Base-by-base conservation (phyloP, 1,284 basidiomycete genomes). In the Fistulina hepatica region DNA sequence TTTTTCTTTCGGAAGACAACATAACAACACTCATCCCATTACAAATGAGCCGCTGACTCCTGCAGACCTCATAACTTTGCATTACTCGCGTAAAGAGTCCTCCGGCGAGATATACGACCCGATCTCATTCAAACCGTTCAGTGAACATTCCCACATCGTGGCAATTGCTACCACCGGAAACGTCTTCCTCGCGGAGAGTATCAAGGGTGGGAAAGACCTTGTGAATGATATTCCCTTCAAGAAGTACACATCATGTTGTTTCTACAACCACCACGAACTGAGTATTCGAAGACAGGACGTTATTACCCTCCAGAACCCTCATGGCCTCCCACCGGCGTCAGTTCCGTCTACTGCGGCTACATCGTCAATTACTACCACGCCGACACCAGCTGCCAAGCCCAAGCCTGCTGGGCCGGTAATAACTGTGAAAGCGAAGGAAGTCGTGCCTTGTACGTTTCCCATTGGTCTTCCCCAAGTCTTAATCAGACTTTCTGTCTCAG, bases 61-160 rank as follows among this genome's bases (percentile, higher is more conserved):
- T 0, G 69, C 76, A 3, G 81, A 93, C 44, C 73, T 99, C 33
- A 81, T 97, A 46, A 79, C 80, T 39, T 73, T 99, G 34, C 79
- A 95, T 56, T 97, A 97, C 53, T 79, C 79, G 34, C 71, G 77
- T 40, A 83, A 82, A 52, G 67, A 69, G 50, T 61, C 81, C 2
- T 76, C 85, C 25, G 82, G 82, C 24, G 81, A 89, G 54, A 74
- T 85, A 13, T 81, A 91, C 54, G 90, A 94, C 55, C 90, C 90
- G 1, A 90, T 94, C 34, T 88, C 86, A 2, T 93, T 92, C 70
- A 93, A 92, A 54, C 81, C 84, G 1, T 91, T 94, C 65, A 89
- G 71, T 49, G 81, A 90, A 44, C 89, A 93, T 52, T 89, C 89
- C 1, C 85, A 93, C 56, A 83, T 94, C 37, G 85, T 93, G 31